phyloP scores from a whole-genome alignment of 2,329 filamentous ascomycete genomes.

The Fusarium nelsonii region DNA sequence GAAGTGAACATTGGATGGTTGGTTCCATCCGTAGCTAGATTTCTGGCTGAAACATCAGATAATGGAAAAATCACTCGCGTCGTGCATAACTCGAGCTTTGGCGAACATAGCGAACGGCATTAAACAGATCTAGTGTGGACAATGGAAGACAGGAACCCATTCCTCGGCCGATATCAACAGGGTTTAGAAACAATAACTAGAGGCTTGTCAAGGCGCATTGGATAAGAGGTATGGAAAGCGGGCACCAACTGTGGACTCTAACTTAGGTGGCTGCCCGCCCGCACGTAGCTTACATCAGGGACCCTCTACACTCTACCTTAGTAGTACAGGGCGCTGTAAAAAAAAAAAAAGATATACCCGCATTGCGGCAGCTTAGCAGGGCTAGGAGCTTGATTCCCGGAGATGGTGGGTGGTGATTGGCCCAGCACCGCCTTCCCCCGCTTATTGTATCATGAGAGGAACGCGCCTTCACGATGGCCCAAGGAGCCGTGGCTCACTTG shows the following conservation, averaged over 20 bases:
- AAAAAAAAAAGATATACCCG: slow-evolving; percentile 16
- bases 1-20: slow-evolving; percentile 13
- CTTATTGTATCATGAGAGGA: slow-evolving; percentile 57
- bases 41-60: slow-evolving; percentile 24
- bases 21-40: background rate
- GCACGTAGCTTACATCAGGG: slow-evolving; percentile 11
- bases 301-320: slow-evolving; percentile 1
- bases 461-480: slow-evolving; percentile 42
- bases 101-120: slow-evolving; percentile 25
- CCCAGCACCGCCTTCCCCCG: slow-evolving; percentile 47
- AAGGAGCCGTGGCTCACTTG: slow-evolving; percentile 42
- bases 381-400: slow-evolving; percentile 41
- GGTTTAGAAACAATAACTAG: slow-evolving; percentile 26
- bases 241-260: slow-evolving; percentile 11
- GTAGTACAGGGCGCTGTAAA: slow-evolving; percentile 18
- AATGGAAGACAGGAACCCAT: background rate
- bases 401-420: slow-evolving; percentile 51
- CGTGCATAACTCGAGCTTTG: slow-evolving; percentile 22
- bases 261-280: slow-evolving; percentile 2
- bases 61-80: slow-evolving; percentile 26
- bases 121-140: background rate
- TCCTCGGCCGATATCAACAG: slow-evolving; percentile 5
- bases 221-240: background rate
- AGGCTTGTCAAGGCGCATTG: slow-evolving; percentile 7
- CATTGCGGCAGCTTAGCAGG: slow-evolving; percentile 43